These are phyloP conservation scores for Elsinoe necatrix DNA, from an alignment of 2,329 filamentous ascomycete species.

Conservation along the genomic window DNA sequence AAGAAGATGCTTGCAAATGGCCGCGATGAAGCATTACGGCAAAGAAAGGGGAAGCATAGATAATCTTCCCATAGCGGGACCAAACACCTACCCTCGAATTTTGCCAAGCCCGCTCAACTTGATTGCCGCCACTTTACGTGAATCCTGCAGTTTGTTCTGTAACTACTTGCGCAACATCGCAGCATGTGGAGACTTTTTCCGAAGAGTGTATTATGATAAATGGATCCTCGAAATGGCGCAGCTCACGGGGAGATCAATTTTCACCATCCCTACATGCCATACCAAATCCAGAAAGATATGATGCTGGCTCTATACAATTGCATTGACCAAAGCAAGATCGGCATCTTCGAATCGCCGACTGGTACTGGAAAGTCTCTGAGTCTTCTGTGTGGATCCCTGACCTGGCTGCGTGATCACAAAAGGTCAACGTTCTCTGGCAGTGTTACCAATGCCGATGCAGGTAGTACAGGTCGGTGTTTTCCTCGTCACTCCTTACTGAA, in stretches of 20 bases:
- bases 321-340: constrained; percentile 69
- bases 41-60: constrained; percentile 38
- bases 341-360: constrained; percentile 89
- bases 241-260: constrained; percentile 48
- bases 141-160: background rate
- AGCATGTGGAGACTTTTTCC: background rate
- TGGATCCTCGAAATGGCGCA: background rate
- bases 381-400: constrained; percentile 78
- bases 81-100: background rate
- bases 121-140: too few species aligned
- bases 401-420: constrained; percentile 83
- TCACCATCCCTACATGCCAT: constrained; percentile 79
- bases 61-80: constrained; percentile 24
- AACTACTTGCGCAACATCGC: too few species aligned
- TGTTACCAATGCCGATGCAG: constrained; percentile 38
- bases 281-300: constrained; percentile 78
- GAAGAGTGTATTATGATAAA: background rate
- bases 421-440: constrained; percentile 49
- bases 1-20: background rate
- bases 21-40: constrained; percentile 29
- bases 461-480: constrained; percentile 22
- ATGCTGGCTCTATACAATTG: constrained; percentile 77
- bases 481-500: background rate
- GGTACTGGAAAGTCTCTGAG: constrained; percentile 83
- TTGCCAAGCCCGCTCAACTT: constrained; percentile 18